A percentile compares a stretch with the other conserved stretches of the same genome.
phyloP scores from a whole-genome alignment of 176 grass and related monocot genomes.

The Musa schizocarpa region DNA sequence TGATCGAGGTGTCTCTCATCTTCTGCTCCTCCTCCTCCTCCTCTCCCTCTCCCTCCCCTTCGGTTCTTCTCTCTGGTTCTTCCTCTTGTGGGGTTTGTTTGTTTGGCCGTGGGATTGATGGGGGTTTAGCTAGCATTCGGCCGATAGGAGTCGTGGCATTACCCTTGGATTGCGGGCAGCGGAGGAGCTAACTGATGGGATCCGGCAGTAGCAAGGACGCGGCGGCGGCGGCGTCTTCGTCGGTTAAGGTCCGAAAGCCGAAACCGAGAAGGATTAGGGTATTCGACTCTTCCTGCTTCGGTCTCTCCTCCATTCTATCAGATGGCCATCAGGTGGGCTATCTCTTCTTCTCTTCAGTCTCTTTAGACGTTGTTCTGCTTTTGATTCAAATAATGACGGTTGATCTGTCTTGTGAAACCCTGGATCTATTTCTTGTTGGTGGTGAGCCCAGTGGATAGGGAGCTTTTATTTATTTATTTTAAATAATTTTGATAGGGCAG shows the following conservation, averaged over 20 bases:
- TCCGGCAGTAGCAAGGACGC: slow-evolving; percentile 70
- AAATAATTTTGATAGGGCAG: too few relatives aligned
- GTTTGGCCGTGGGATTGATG: not conserved
- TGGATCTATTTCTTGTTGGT: not conserved
- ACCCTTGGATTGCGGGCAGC: not conserved
- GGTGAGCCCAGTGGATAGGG: not conserved
- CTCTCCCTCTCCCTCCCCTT: too few relatives aligned
- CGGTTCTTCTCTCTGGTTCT: not conserved
- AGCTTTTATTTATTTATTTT: not conserved
- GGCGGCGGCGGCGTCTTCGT: slow-evolving; percentile 10
- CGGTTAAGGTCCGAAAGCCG: slow-evolving; percentile 3
- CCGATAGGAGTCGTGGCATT: not conserved
- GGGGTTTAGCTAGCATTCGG: not conserved
- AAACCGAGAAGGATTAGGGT: slow-evolving; percentile 23
- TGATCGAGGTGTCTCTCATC: not conserved
- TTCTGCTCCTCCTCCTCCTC: not conserved
- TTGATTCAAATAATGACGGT: not conserved
- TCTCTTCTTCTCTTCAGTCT: not conserved
- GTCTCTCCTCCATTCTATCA: slow-evolving; percentile 18
- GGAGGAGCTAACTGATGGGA: slow-evolving; percentile 39
- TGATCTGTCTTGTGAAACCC: not conserved
- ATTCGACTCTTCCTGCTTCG: slow-evolving; percentile 69
- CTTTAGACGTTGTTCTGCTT: not conserved
- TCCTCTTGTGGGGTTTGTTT: not conserved
- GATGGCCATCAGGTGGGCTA: not conserved